Conservation (phyloP, 2,329 filamentous ascomycete species). For the Dactylellina cionopaga region DNA sequence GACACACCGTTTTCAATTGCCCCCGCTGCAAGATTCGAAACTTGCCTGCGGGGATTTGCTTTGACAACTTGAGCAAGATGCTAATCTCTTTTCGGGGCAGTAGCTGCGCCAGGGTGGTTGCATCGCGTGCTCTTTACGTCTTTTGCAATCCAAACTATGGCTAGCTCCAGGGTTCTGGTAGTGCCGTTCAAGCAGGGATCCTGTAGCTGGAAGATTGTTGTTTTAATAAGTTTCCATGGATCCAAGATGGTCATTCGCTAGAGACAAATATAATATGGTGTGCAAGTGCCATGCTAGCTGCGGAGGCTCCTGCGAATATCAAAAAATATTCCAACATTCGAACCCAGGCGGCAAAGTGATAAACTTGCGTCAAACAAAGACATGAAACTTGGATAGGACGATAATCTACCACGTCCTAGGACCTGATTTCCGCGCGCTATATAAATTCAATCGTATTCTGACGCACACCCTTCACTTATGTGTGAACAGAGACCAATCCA, state of each 20-base stretch:
- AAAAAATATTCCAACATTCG: slow-evolving; percentile 29
- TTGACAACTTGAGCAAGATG: slow-evolving; percentile 14
- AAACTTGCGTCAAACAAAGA: slow-evolving; percentile 51
- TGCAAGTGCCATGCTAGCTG: no score
- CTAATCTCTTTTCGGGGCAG: slow-evolving; percentile 17
- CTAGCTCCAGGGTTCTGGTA: neutral
- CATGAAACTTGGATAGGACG: slow-evolving; percentile 33
- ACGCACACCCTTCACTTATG: neutral
- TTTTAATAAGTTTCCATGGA: no score
- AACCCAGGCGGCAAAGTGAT: slow-evolving; percentile 34
- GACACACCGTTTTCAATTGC: no score
- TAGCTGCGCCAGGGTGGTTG: slow-evolving; percentile 4
- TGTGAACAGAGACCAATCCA: neutral
- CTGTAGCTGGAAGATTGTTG: slow-evolving; percentile 5
- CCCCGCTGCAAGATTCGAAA: slow-evolving; percentile 6
- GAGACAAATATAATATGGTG: no score
- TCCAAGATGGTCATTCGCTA: no score
- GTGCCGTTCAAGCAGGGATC: neutral
- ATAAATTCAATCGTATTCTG: neutral
- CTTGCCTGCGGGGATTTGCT: slow-evolving; percentile 17
- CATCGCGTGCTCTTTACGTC: slow-evolving; percentile 38
- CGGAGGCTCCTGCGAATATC: neutral
- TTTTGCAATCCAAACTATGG: slow-evolving; percentile 4
- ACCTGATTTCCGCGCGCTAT: neutral
- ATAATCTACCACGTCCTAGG: slow-evolving; percentile 1